These are phyloP conservation scores for Metarhizium guizhouense DNA, from an alignment of 2,329 filamentous ascomycete genomes.

Conservation along the genomic window DNA sequence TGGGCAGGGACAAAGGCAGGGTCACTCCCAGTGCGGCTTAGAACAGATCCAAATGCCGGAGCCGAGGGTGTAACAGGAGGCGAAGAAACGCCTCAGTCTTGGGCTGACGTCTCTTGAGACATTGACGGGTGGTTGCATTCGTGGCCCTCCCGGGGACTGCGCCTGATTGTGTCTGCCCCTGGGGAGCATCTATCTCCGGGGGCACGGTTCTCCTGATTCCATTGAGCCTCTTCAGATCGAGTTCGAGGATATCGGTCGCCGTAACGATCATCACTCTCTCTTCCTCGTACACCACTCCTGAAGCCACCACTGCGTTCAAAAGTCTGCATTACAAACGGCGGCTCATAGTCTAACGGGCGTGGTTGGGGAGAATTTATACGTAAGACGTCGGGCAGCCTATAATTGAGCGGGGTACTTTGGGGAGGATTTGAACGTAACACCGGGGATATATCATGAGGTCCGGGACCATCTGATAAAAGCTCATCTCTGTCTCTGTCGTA, in stretches of 20 bases:
- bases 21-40: slow-evolving; percentile 32
- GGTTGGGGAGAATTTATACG: no score
- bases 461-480: slow-evolving; percentile 57
- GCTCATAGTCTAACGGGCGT: slow-evolving; percentile 57
- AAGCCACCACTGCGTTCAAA: slow-evolving; percentile 49
- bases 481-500: slow-evolving; percentile 49
- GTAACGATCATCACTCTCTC: slow-evolving; percentile 34
- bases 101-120: slow-evolving; percentile 37
- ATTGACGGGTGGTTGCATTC: slow-evolving; percentile 36
- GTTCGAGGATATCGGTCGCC: slow-evolving; percentile 54
- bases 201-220: slow-evolving; percentile 47
- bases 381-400: no score
- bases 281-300: slow-evolving; percentile 42
- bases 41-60: slow-evolving; percentile 48
- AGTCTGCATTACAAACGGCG: slow-evolving; percentile 43
- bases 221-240: slow-evolving; percentile 56
- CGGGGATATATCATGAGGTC: slow-evolving; percentile 54
- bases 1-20: slow-evolving; percentile 28
- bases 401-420: no score
- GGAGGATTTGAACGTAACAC: no score
- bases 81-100: slow-evolving; percentile 44
- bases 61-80: slow-evolving; percentile 49
- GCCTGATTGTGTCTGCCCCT: slow-evolving; percentile 26
- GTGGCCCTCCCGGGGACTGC: slow-evolving; percentile 36
- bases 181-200: slow-evolving; percentile 30